These are phyloP conservation scores for Cryptococcus depauperatus DNA, from an alignment of 1,284 basidiomycete genomes.

Conservation along the genomic window DNA sequence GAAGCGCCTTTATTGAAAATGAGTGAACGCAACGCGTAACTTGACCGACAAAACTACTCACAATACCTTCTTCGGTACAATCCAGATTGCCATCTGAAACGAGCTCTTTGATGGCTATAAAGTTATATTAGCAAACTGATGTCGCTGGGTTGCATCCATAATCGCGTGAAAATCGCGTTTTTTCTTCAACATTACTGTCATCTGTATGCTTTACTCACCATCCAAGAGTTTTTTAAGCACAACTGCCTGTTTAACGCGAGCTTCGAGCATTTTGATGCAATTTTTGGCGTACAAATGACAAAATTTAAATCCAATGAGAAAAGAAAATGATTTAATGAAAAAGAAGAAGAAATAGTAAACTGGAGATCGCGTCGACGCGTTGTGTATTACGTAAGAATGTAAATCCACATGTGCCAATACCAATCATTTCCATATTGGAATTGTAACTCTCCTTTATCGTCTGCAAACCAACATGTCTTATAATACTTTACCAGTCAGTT, in stretches of 20 bases:
- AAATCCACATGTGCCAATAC: neutral
- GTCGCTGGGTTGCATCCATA: too few relatives aligned
- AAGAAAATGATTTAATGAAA: slow-evolving; percentile 2
- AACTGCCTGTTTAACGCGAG: slow-evolving; percentile 71
- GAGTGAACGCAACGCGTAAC: neutral
- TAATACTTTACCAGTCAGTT: slow-evolving; percentile 10
- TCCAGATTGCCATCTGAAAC: slow-evolving; percentile 98
- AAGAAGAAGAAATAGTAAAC: neutral
- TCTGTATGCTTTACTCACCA: too few relatives aligned
- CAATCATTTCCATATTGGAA: neutral
- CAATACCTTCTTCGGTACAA: slow-evolving; percentile 91
- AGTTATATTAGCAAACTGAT: neutral
- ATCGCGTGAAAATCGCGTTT: too few relatives aligned
- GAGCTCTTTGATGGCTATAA: slow-evolving; percentile 87
- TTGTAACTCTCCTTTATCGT: neutral
- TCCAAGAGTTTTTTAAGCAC: slow-evolving; percentile 81
- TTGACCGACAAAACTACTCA: slow-evolving; percentile 48
- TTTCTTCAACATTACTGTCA: too few relatives aligned
- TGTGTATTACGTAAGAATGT: neutral
- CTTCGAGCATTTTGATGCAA: slow-evolving; percentile 67
- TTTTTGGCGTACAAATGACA: neutral
- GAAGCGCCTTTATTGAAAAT: slow-evolving; percentile 55
- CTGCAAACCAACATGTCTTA: neutral
- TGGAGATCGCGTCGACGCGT: slow-evolving; percentile 3
- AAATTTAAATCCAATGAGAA: slow-evolving; percentile 1